Evolutionary conservation across 768 basidiomycete species (phyloP).

Genomic region (Pleurotus tuber-regium): DNA sequence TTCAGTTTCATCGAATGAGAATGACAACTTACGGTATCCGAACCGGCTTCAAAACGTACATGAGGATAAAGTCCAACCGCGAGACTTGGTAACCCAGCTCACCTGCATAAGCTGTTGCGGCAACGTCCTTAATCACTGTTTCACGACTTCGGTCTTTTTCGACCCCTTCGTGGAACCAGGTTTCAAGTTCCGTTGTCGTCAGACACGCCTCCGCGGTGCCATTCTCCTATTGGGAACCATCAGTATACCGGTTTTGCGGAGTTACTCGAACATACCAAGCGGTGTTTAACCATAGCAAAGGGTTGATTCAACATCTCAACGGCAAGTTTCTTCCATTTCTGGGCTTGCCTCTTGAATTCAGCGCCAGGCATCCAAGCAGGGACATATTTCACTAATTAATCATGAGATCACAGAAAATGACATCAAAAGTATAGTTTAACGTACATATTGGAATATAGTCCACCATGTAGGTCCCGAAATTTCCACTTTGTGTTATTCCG

Average conservation of each 20-base stretch:
- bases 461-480: conserved; percentile 7
- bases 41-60: conserved; percentile 9
- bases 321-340: conserved; percentile 35
- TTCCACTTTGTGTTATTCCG: background rate
- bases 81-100: background rate
- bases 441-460: conserved; percentile 43
- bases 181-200: conserved; percentile 6
- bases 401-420: conserved; percentile 41
- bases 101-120: conserved; percentile 29
- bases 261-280: conserved; percentile 48
- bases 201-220: conserved; percentile 34
- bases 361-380: conserved; percentile 61
- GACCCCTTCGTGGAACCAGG: background rate
- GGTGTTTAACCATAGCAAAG: conserved; percentile 39
- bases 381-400: conserved; percentile 34
- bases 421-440: conserved; percentile 48
- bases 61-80: background rate
- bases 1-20: background rate
- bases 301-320: conserved; percentile 41
- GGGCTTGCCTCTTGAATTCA: conserved; percentile 46
- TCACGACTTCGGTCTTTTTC: background rate
- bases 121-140: conserved; percentile 22
- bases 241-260: no score
- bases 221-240: conserved; percentile 26
- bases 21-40: conserved; percentile 17